Evolutionary conservation across 176 grass and related monocot species (phyloP).

Genomic region (Lolium rigidum): DNA sequence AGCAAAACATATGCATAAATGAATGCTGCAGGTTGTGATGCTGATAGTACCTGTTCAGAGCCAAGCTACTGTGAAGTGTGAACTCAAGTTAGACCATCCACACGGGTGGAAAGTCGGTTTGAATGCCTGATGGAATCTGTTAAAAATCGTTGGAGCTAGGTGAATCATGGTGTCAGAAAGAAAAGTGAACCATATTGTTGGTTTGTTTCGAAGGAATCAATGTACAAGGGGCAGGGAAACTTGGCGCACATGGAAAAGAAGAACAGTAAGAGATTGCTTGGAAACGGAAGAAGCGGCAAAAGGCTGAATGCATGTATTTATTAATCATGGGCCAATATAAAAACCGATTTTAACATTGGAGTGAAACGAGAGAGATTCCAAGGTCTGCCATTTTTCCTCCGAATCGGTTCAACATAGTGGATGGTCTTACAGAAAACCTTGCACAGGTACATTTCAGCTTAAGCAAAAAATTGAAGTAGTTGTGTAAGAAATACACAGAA

Average conservation of each 20-base stretch:
- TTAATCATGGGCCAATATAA: background rate
- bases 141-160: background rate
- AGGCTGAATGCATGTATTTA: background rate
- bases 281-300: background rate
- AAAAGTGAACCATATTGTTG: background rate
- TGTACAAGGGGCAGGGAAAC: background rate
- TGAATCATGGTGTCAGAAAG: background rate
- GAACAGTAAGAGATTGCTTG: background rate
- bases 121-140: background rate
- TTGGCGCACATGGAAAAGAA: background rate
- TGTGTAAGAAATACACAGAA: background rate
- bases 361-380: constrained; percentile 2
- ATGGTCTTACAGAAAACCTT: background rate
- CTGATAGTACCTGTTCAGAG: constrained; percentile 2
- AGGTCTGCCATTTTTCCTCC: background rate
- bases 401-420: background rate
- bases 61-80: constrained; percentile 18
- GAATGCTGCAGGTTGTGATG: background rate
- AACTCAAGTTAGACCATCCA: background rate
- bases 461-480: background rate
- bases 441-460: constrained; percentile 5
- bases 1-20: background rate
- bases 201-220: constrained; percentile 7
- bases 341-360: background rate
- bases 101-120: background rate